Evolutionary conservation across 306 rosid species (phyloP).

Genomic region (Dryas alaskensis): DNA sequence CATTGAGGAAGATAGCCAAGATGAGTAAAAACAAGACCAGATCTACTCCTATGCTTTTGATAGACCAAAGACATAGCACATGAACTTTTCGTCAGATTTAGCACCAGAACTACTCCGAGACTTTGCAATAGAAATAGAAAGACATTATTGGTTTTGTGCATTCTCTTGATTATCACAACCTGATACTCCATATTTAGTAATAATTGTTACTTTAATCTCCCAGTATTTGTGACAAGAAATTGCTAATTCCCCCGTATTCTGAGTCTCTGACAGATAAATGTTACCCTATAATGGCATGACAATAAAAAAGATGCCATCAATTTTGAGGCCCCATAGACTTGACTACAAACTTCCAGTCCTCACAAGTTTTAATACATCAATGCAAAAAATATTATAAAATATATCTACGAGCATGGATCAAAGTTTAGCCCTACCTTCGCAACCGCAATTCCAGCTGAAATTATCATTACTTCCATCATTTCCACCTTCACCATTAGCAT

Average conservation of each 20-base stretch:
- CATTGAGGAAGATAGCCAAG: neutral
- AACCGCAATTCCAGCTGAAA: constrained; percentile 97
- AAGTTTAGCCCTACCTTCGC: constrained; percentile 60
- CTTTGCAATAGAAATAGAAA: neutral
- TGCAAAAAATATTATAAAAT: neutral
- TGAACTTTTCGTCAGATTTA: neutral
- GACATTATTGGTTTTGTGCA: neutral
- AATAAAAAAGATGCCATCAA: neutral
- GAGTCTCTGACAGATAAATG: neutral
- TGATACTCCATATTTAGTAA: neutral
- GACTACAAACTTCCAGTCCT: neutral
- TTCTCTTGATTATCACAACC: too few relatives aligned
- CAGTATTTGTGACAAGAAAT: too few relatives aligned
- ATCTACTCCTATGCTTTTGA: neutral
- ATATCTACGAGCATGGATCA: constrained; percentile 14
- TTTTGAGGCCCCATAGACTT: neutral
- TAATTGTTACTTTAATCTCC: too few relatives aligned
- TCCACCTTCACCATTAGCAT: constrained; percentile 96
- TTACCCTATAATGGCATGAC: neutral
- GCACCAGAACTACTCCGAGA: neutral
- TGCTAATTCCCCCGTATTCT: too few relatives aligned
- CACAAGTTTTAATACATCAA: neutral
- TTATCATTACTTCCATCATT: constrained; percentile 84
- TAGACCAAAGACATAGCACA: neutral
- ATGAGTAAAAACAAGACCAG: neutral